Evolutionary conservation across 108 stramenopile species (phyloP), one percentile per base, ranked within the genome.

Genomic region (Aureococcus anophagefferens): DNA sequence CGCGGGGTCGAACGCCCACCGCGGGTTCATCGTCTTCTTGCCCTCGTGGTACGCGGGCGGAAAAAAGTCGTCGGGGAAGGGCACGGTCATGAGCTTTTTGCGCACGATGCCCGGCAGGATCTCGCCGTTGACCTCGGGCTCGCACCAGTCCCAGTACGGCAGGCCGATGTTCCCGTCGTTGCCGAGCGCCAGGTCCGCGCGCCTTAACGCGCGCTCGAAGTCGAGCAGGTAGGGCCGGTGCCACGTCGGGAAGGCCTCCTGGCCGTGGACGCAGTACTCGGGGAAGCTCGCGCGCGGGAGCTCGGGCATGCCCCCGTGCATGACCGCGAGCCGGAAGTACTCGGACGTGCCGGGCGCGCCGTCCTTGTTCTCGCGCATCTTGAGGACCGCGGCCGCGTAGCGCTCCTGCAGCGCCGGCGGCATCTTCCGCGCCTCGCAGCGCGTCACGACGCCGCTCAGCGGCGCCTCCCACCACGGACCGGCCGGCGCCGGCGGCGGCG

Each of bases 231-330:
- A 69, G 40, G 46, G 44, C 44, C 68, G 68, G 46, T 69, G 68
- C 68, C 68, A 69, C 9, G 44, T 44, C 18, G 68, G 68, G 44
- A 69, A 69, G 33, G 68, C 28, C 17, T 69, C 68, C 0, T 21
- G 21, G 17, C 68, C n/a, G 25, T 69, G 68, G 16, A 32, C 68
- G 46, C 68, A 69, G 51, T 17, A 32, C 4, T 30, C 68, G 14
- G 7, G 5, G 33, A 17, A 44, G 30, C 44, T 44, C 51, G 51
- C 13, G 21, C 25, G 0, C 51, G 13, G 25, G 30, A 46, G 21
- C 17, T 44, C 44, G 31, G 68, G 68, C 68, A n/a, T n/a, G n/a
- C 68, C 46, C 30, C 68, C 68, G 68, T 69, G 68, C 31, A 46
- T 46, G 32, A 44, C 68, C 31, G 68, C 68, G 14, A 69, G 14